phyloP scores from a whole-genome alignment of 495 filamentous ascomycete genomes.

The Penicillium chermesinum region DNA sequence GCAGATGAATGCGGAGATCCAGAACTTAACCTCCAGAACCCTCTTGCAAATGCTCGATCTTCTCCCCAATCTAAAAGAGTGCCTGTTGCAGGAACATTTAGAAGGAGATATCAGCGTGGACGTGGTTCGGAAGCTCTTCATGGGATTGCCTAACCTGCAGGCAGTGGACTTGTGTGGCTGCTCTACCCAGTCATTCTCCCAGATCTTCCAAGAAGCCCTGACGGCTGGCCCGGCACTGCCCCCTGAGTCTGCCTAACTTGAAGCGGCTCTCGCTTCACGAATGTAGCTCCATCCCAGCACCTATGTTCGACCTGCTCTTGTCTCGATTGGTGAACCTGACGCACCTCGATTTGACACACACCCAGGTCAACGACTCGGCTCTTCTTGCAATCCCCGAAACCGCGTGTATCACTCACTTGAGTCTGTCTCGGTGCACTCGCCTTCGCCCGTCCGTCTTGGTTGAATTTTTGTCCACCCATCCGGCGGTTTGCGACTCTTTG shows the following conservation, averaged over 20 bases:
- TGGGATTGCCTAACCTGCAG: conserved; percentile 58
- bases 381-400: conserved; percentile 66
- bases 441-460: conserved; percentile 64
- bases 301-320: conserved; percentile 64
- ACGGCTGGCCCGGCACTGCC: conserved; percentile 35
- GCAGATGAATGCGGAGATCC: conserved; percentile 73
- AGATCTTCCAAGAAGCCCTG: conserved; percentile 50
- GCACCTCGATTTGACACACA: conserved; percentile 76
- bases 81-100: conserved; percentile 76
- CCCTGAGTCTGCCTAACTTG: conserved; percentile 51
- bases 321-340: conserved; percentile 66
- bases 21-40: conserved; percentile 74
- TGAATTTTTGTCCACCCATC: conserved; percentile 68
- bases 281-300: conserved; percentile 67
- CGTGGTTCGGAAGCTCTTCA: conserved; percentile 68
- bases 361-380: conserved; percentile 68
- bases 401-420: conserved; percentile 73
- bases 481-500: conserved; percentile 58
- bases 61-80: conserved; percentile 72
- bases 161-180: conserved; percentile 79
- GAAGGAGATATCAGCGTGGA: conserved; percentile 69
- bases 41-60: conserved; percentile 71
- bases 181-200: conserved; percentile 64
- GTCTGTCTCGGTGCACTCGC: conserved; percentile 68
- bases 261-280: conserved; percentile 74